Base-by-base conservation (phyloP, 2,329 filamentous ascomycete species). In the Nothopassalora personata region DNA sequence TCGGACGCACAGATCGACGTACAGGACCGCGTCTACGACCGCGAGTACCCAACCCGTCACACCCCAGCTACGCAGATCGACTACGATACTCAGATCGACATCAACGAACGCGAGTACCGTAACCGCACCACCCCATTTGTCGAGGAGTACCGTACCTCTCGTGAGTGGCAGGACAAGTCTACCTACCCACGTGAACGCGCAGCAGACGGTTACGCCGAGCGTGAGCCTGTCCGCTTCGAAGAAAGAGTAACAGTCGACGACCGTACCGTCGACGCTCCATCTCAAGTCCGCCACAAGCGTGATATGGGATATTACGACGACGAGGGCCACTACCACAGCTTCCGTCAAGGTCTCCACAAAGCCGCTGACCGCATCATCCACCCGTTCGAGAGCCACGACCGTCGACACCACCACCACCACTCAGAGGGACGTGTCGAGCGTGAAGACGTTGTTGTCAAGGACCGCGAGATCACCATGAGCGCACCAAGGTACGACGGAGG, bases 221-320 rank as follows among this genome's bases (percentile, higher is more conserved):
- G 69, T 66, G 66, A 71, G 56, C 63, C 67, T 30, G 69, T 70
- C 47, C 68, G 71, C 53, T 71, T 71, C 66, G 68, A 74, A 67
- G 70, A 73, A 50, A 72, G 82, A 69, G 77, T 83, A 70, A 78
- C 77, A 72, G 78, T 81, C 75, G 71, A 77, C 72, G 72, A 75
- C 68, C 76, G 76, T 66, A 82, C 81, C 71, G 76, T 80, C 71
- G 81, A 83, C 71, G 71, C 75, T 66, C 74, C 77, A 63, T 60
- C 51, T 48, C 34, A 59, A 54, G 62, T 60, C 47, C 64, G 75
- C 67, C 76, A 76, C 73, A 76, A 79, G 74, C 77, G 76, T 81
- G 85, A 86, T 73, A 89, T 89, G 86, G 86, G 86, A 81, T 89
- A 88, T 80, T 88, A 89, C 86, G 86, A 89, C 84, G 84, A 88